Conservation (phyloP, 2,329 filamentous ascomycete genomes). For the Falciphora oryzae region DNA sequence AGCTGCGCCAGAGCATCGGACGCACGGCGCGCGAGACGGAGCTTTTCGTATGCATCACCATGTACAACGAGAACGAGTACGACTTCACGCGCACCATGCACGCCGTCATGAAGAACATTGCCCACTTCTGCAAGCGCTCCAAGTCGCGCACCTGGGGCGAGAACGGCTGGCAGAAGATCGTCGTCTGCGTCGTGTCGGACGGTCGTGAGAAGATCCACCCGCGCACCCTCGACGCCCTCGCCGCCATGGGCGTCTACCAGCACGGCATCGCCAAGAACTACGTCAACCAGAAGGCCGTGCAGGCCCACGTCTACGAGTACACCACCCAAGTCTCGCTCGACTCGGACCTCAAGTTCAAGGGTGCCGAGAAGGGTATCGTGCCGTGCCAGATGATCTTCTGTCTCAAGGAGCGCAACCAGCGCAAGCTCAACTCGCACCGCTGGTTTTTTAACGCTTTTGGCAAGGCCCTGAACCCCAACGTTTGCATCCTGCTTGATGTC, state of each 20-base stretch:
- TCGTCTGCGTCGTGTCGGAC: slow-evolving; percentile 94
- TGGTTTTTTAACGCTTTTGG: slow-evolving; percentile 99
- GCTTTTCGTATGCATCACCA: slow-evolving; percentile 92
- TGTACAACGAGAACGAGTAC: slow-evolving; percentile 99
- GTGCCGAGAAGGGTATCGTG: slow-evolving; percentile 96
- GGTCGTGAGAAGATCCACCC: slow-evolving; percentile 87
- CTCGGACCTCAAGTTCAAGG: slow-evolving; percentile 95
- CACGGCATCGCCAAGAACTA: slow-evolving; percentile 98
- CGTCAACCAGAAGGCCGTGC: slow-evolving; percentile 93
- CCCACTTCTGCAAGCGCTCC: slow-evolving; percentile 88
- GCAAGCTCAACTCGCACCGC: slow-evolving; percentile 96
- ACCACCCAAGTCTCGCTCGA: slow-evolving; percentile 97
- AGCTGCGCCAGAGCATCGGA: slow-evolving; percentile 85
- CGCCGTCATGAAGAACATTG: slow-evolving; percentile 96
- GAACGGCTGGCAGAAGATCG: slow-evolving; percentile 97
- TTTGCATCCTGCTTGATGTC: slow-evolving; percentile 94
- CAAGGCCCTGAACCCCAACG: slow-evolving; percentile 84
- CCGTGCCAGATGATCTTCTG: slow-evolving; percentile 99
- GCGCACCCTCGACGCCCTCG: slow-evolving; percentile 85
- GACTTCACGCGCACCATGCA: slow-evolving; percentile 98
- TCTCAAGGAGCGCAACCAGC: slow-evolving; percentile 93
- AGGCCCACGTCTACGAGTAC: slow-evolving; percentile 97
- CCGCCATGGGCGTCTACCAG: slow-evolving; percentile 96
- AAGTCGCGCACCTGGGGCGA: slow-evolving; percentile 97
- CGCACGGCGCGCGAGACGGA: slow-evolving; percentile 83